Evolutionary conservation across 2,329 filamentous ascomycete species (phyloP).

Genomic region (Diaporthe sp.): DNA sequence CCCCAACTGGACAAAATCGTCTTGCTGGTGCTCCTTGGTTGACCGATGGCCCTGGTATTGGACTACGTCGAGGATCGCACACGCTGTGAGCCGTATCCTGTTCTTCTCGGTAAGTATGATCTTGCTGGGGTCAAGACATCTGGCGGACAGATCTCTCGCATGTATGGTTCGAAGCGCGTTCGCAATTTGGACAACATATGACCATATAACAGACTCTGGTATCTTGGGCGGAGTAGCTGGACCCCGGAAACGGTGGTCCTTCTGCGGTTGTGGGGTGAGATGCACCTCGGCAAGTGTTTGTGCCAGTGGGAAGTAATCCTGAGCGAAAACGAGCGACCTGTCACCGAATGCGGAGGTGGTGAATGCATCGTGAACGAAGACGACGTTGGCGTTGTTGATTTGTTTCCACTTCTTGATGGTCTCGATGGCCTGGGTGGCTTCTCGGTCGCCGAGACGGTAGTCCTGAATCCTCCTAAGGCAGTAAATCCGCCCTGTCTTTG

Average conservation of each 20-base stretch:
- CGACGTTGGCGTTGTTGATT: conserved; percentile 84
- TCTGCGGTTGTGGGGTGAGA: conserved; percentile 62
- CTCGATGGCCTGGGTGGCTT: conserved; percentile 82
- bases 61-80: conserved; percentile 90
- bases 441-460: conserved; percentile 82
- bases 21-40: conserved; percentile 83
- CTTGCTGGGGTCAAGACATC: conserved; percentile 89
- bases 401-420: conserved; percentile 92
- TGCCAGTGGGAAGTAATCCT: conserved; percentile 91
- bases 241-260: conserved; percentile 54
- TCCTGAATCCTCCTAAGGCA: conserved; percentile 89
- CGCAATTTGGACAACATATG: conserved; percentile 91
- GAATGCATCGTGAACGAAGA: conserved; percentile 91
- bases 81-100: conserved; percentile 88
- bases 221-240: conserved; percentile 58
- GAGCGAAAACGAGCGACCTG: conserved; percentile 93
- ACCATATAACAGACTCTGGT: conserved; percentile 86
- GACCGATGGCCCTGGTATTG: conserved; percentile 81
- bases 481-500: conserved; percentile 91
- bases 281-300: conserved; percentile 92
- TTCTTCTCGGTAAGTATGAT: conserved; percentile 92
- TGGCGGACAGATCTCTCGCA: conserved; percentile 82
- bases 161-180: conserved; percentile 92
- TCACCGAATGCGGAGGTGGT: conserved; percentile 94
- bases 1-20: conserved; percentile 89